Evolutionary conservation across 306 rosid genomes (phyloP), one percentile per base, ranked within the genome.

Genomic region (Quercus variabilis): DNA sequence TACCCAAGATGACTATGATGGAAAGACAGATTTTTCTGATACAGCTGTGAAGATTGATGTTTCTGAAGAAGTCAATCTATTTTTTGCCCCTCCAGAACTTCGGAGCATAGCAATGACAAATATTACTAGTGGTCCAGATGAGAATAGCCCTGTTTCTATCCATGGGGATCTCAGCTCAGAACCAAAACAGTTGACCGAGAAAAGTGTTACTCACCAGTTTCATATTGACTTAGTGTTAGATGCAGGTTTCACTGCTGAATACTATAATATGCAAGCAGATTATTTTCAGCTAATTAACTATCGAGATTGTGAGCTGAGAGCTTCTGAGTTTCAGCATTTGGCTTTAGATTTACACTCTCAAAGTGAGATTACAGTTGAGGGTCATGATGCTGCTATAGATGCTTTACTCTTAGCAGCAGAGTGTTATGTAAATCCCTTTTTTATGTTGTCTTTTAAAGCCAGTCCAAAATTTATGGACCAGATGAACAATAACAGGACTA

Each of bases 351-450:
- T 92, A 67, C 96, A 91, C 82, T 90, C 96, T 73, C 93, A 88
- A 75, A 88, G 76, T 71, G 92, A 91, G 31, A 63, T 89, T 79
- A 83, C 88, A 49, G 80, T 78, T 82, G 98, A 92, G 89, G 88
- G 96, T 85, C 98, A 92, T 81, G 93, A 94, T 83, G 97, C 97
- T 79, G 94, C 96, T 57, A 83, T 94, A 79, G 97, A 92, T 89
- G 96, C 98, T 82, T 82, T 94, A 88, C 88, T 94, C 72, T 84
- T 94, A 85, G 96, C 97, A 20, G 97, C 98, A 67, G 98, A 94
- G 85, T 94, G 98, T 83, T 88, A 92, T 82, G 93, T 94, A 67
- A 94, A 94, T 85, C 98, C 98, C 19, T 91, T 82, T 89, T 92
- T 92, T 87, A 89, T 92, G 94, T 80, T 80, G 76, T 80, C 94